Evolutionary conservation across 192 early-diverging fungal species (phyloP), one percentile per base, ranked within the genome.

Genomic region (Oehlia diaphana): DNA sequence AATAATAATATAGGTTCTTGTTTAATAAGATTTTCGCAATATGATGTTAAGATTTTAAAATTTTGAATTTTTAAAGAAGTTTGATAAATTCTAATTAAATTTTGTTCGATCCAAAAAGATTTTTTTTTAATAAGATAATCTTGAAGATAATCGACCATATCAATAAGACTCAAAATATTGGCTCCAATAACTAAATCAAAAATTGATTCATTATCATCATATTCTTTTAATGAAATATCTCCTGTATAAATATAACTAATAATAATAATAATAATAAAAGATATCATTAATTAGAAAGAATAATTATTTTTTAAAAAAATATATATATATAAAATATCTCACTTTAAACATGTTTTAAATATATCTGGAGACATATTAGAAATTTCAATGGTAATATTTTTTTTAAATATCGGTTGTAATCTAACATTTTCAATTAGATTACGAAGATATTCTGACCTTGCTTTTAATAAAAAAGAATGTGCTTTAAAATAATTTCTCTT

Each of bases 381-480:
- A 13, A 31, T 28, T 33, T 66, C 33, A n/a, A 66, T 6, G 2
- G n/a, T 72, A 13, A 23, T 50, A 9, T 13, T 28, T 21, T n/a
- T 37, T 4, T 50, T 47, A 21, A 23, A 37, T 26, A 39, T 31
- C 9, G 14, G 4, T 9, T 1, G 6, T 47, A 14, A 2, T n/a
- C n/a, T 47, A 19, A 21, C 16, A 5, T 19, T 5, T 19, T 16
- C 14, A 19, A 58, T 58, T 5, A 19, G 19, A 19, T 58, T 58
- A 19, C 14, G 53, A 72, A 72, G 28, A 72, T 72, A 72, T 14
- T 47, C 9, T 12, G 71, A 72, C 21, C 71, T 72, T 9, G 71
- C 23, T 26, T 47, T 37, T 19, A 72, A 39, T 16, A 72, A 49
- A 8, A 72, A 0, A 4, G 71, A 72, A 72, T 72, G 71, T 12